Evolutionary conservation across 495 filamentous ascomycete genomes (phyloP), one percentile per base, ranked within the genome.

Genomic region (Xylaria scruposa): DNA sequence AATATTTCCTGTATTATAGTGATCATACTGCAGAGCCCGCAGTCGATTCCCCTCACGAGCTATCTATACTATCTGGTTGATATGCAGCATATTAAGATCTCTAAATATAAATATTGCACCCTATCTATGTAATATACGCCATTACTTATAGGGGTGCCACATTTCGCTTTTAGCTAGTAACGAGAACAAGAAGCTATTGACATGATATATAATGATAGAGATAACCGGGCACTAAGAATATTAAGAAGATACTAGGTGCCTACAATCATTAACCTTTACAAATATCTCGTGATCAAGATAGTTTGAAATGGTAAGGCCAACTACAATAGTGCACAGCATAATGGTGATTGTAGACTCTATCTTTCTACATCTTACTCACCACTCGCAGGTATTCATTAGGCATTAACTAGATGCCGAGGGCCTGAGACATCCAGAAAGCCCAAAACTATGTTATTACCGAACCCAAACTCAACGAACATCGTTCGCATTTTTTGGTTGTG

Each of bases 1-100:
- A 49, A 65, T 65, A 49, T 65, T 15, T 44, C 40, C 12, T 42
- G 38, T 63, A 21, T 44, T 40, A 63, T n/a, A 40, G 21, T 10
- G 15, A 38, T 63, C 60, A 44, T 38, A 4, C 60, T 44, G 38
- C 19, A 60, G 58, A 17, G n/a, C n/a, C 19, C 26, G n/a, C 21
- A 33, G 21, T 63, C 15, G 15, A 12, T 26, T 36, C 60, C 60
- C 29, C 38, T 26, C 21, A 44, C 38, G 46, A 1, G 31, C 26
- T 38, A 19, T 12, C 5, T 19, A 53, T 19, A 51, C 1, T 26
- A 3, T 47, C 13, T 49, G 6, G 36, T 15, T 31, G 24, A 31
- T 44, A 63, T 17, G 12, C 17, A 15, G 60, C 38, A 21, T 63
- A 9, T n/a, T 13, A 63, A 63, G 36, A 38, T 44, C 10, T 17